Evolutionary conservation across 176 grass and related monocot genomes (phyloP).

Genomic region (Oryza meridionalis): DNA sequence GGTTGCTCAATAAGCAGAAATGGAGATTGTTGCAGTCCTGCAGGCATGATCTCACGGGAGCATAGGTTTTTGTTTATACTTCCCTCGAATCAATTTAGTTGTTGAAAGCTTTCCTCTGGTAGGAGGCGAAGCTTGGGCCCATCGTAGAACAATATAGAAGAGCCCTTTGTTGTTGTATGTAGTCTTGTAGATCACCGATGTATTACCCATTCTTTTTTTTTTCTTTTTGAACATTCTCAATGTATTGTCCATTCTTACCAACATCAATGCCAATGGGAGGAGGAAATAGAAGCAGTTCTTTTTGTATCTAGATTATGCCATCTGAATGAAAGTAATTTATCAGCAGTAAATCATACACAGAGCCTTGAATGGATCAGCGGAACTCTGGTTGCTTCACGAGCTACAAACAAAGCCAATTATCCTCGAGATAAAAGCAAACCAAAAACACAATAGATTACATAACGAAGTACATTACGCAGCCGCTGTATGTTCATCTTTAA

Average conservation of each 20-base stretch:
- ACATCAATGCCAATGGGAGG: conserved; percentile 21
- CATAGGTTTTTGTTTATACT: conserved; percentile 27
- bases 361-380: neutral
- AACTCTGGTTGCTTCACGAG: neutral
- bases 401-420: neutral
- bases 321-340: neutral
- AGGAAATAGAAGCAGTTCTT: conserved; percentile 24
- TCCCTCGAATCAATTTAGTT: neutral
- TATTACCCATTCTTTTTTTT: neutral
- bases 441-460: conserved; percentile 17
- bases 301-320: neutral
- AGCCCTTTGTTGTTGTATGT: conserved; percentile 9
- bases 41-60: neutral
- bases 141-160: conserved; percentile 25
- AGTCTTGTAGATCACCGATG: conserved; percentile 7
- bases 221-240: too few relatives aligned
- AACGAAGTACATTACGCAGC: neutral
- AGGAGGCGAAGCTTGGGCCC: neutral
- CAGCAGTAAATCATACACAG: neutral
- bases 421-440: neutral
- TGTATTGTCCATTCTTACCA: conserved; percentile 1
- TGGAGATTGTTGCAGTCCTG: neutral
- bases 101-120: neutral
- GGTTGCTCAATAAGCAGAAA: conserved; percentile 30
- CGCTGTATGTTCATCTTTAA: conserved; percentile 5